phyloP scores from a whole-genome alignment of 2,329 filamentous ascomycete genomes.

The Lasiodiplodia citricola region DNA sequence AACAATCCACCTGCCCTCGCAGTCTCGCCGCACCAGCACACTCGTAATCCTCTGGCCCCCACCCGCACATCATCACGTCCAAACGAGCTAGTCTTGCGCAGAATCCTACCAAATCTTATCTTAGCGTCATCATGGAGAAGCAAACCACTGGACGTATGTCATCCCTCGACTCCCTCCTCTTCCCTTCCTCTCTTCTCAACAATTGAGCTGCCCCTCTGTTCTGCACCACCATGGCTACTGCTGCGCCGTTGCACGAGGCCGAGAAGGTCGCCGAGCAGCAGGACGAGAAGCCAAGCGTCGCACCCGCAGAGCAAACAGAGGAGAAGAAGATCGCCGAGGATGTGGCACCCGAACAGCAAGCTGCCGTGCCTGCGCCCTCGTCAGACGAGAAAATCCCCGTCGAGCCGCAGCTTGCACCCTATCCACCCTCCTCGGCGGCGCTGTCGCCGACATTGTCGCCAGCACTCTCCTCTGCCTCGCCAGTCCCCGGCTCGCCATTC shows the following conservation, averaged over 20 bases:
- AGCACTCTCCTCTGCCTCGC: not conserved
- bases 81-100: constrained; percentile 10
- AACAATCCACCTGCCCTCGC: not conserved
- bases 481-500: not conserved
- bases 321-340: not conserved
- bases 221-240: not conserved
- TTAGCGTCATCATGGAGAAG: constrained; percentile 26
- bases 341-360: not conserved
- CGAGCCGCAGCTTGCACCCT: constrained; percentile 5
- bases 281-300: not conserved
- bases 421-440: not conserved
- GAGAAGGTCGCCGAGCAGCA: not conserved
- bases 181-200: not conserved
- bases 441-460: not conserved
- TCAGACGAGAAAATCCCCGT: constrained; percentile 14
- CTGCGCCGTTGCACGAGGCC: not conserved
- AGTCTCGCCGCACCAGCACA: not conserved
- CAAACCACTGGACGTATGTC: constrained; percentile 19
- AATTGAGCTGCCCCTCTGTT: not conserved
- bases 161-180: not conserved
- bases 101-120: constrained; percentile 3
- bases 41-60: constrained; percentile 4
- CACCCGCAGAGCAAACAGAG: not conserved
- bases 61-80: not conserved
- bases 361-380: not conserved